phyloP scores from a whole-genome alignment of 116 monocot species.

The Dioscorea cayenensis region DNA sequence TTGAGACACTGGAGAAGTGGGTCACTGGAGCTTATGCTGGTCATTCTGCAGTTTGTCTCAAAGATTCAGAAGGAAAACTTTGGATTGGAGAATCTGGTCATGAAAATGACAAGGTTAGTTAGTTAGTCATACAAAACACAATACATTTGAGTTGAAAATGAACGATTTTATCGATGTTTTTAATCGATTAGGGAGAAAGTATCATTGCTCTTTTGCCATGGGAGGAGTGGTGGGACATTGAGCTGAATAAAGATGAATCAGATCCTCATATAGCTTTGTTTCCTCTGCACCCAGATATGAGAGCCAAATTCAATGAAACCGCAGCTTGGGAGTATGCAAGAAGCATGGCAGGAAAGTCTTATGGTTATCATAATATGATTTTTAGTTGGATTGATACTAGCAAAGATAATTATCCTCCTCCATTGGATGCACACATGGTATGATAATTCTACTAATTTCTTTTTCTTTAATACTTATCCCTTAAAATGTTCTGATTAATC shows the following conservation, averaged over 20 bases:
- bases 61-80: conserved; percentile 78
- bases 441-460: too few species aligned
- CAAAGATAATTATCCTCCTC: conserved; percentile 75
- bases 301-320: conserved; percentile 72
- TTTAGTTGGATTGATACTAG: conserved; percentile 95
- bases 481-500: too few species aligned
- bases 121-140: background rate
- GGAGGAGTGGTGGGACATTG: conserved; percentile 92
- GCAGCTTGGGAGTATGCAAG: conserved; percentile 91
- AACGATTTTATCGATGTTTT: background rate
- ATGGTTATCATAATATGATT: conserved; percentile 95
- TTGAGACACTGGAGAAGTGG: conserved; percentile 92
- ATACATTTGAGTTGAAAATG: too few species aligned
- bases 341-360: conserved; percentile 77
- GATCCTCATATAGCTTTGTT: conserved; percentile 87
- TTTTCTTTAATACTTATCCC: too few species aligned
- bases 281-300: conserved; percentile 73
- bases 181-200: conserved; percentile 61
- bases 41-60: conserved; percentile 72
- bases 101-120: conserved; percentile 77
- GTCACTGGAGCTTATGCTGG: conserved; percentile 87
- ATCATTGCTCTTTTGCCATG: conserved; percentile 72
- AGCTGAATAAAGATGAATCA: conserved; percentile 69
- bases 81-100: conserved; percentile 89
- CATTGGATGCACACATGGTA: conserved; percentile 88